A percentile compares a stretch with the other conserved stretches of the same genome.
phyloP scores from a whole-genome alignment of 2,329 filamentous ascomycete genomes.

The Hymenoscyphus scutula region DNA sequence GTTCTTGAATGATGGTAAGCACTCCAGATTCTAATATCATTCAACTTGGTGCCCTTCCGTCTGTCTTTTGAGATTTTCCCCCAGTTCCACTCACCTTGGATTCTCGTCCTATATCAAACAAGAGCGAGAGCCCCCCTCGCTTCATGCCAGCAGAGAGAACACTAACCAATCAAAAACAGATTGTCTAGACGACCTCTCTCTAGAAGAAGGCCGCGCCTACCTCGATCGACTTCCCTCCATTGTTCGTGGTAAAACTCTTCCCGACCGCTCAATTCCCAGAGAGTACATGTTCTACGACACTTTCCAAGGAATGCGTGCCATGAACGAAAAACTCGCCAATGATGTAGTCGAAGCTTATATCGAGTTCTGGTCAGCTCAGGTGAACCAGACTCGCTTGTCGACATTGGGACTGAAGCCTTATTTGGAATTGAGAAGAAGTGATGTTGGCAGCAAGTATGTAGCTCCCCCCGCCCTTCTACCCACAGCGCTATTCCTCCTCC shows the following conservation, averaged over 20 bases:
- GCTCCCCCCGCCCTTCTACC: background rate
- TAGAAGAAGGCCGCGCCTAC: slow-evolving; percentile 40
- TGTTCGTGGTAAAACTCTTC: slow-evolving; percentile 33
- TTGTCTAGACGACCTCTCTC: slow-evolving; percentile 42
- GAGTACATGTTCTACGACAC: slow-evolving; percentile 42
- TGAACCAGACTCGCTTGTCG: slow-evolving; percentile 31
- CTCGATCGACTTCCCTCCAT: slow-evolving; percentile 41
- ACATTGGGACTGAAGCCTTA: slow-evolving; percentile 8
- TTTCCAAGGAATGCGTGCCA: slow-evolving; percentile 41
- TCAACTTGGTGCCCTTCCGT: too few relatives aligned
- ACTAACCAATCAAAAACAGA: slow-evolving; percentile 32
- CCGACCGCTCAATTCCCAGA: slow-evolving; percentile 36
- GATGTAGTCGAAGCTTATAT: slow-evolving; percentile 40
- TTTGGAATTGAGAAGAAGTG: background rate
- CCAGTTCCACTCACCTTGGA: too few relatives aligned
- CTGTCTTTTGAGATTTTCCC: too few relatives aligned
- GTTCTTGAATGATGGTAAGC: slow-evolving; percentile 45
- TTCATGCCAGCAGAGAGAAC: background rate
- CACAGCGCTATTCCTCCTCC: too few relatives aligned
- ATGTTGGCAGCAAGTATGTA: slow-evolving; percentile 4
- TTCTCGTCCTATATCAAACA: too few relatives aligned
- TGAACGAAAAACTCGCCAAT: slow-evolving; percentile 39
- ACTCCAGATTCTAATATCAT: background rate
- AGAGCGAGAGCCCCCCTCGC: too few relatives aligned
- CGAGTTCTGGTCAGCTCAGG: slow-evolving; percentile 43